A percentile compares a stretch with the other conserved stretches of the same genome.
These are phyloP conservation scores for Suillus hirtellus DNA, from an alignment of 768 basidiomycete genomes.

Conservation along the genomic window DNA sequence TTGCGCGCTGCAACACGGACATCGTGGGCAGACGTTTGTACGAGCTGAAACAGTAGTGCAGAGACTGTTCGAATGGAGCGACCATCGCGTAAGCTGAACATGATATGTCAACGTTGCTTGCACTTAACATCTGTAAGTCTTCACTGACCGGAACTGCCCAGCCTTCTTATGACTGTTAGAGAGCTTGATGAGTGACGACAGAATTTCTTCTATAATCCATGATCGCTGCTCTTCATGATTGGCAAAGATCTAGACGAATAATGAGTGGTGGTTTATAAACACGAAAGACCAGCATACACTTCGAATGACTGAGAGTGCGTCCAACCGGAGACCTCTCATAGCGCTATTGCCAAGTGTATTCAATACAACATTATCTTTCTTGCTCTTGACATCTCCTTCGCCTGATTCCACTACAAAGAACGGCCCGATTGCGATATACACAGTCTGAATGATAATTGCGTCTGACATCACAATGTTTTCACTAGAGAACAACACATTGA, in stretches of 20 bases:
- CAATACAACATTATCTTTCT: constrained; percentile 57
- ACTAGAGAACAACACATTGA: constrained; percentile 72
- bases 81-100: constrained; percentile 80
- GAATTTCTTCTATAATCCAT: constrained; percentile 98
- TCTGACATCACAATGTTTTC: constrained; percentile 79
- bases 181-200: constrained; percentile 85
- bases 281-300: constrained; percentile 54
- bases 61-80: constrained; percentile 92
- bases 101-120: neutral
- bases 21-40: constrained; percentile 92
- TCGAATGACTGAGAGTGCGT: constrained; percentile 81
- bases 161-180: constrained; percentile 89
- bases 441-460: constrained; percentile 85
- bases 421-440: constrained; percentile 92
- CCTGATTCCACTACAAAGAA: constrained; percentile 84
- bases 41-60: constrained; percentile 90
- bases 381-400: constrained; percentile 55
- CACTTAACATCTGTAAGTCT: neutral
- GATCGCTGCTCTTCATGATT: constrained; percentile 87
- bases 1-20: constrained; percentile 69
- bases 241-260: constrained; percentile 72
- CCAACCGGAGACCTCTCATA: constrained; percentile 78
- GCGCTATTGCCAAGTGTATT: constrained; percentile 74
- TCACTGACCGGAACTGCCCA: constrained; percentile 78
- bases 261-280: constrained; percentile 11